Evolutionary conservation across 169 alveolate genomes (phyloP), one percentile per base, ranked within the genome.

Genomic region (Sarcocystis neurona): DNA sequence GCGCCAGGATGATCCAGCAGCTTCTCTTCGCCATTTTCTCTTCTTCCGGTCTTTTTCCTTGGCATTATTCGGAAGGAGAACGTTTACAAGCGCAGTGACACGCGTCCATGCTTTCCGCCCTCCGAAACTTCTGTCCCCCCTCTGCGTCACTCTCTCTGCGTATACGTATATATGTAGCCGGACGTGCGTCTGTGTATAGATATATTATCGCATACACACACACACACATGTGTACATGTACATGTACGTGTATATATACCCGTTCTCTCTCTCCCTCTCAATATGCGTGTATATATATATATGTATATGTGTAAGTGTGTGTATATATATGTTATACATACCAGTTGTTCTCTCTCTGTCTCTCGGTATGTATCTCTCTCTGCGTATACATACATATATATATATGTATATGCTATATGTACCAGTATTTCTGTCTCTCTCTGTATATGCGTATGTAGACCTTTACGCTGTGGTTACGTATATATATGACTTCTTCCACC

Each of bases 401-500:
- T 0, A 39, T 39, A 39, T 4, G 68, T 34, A 12, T 4, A 18
- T 2, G 1, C 34, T 10, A 12, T 5, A 18, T 32, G 37, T 48
- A 4, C 32, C 56, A 75, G 30, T 4, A 4, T 5, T 15, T n/a
- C 63, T 5, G 12, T 41, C 66, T 27, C 68, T 43, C 32, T 37
- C 50, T 2, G 10, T 46, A 20, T n/a, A 2, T 84, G 56, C 46
- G 15, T 41, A 10, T 56, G 3, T 0, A 10, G 27, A 12, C 32
- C 63, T 34, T 87, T 48, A 2, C 47, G 44, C 0, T 32, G 15
- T 78, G 79, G 92, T 93, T 97, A 58, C 96, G 96, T 92, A 95
- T 96, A 30, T 96, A 98, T 68, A 77, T 94, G 20, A 96, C 98
- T 8, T 90, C 95, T 47, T 97, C 96, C 92, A 95, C 96, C 93